Conservation (phyloP, 768 basidiomycete species). For the Punctularia strigosozonata region DNA sequence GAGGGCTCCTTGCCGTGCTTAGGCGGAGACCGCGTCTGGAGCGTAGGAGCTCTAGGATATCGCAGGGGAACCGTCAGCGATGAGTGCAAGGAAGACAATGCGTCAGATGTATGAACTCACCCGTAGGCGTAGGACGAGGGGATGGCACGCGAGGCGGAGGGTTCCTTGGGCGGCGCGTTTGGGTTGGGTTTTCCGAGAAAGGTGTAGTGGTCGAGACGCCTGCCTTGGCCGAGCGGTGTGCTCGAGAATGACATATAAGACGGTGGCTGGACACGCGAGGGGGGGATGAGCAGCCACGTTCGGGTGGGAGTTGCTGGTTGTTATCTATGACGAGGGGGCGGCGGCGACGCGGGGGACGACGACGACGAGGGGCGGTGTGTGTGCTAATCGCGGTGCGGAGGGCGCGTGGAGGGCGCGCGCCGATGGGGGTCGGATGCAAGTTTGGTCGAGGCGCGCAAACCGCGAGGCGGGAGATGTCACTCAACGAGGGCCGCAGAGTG, state of each 20-base stretch:
- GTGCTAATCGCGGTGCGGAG: no score
- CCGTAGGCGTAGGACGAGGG: conserved; percentile 63
- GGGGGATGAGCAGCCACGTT: no score
- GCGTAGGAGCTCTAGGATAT: conserved; percentile 39
- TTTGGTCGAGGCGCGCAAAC: no score
- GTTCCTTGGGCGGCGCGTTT: conserved; percentile 22
- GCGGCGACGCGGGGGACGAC: no score
- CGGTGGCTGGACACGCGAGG: no score
- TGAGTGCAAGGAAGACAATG: conserved; percentile 11
- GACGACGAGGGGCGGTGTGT: no score
- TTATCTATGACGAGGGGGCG: no score
- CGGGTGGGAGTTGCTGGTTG: no score
- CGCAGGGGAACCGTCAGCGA: conserved; percentile 11
- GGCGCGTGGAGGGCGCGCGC: no score
- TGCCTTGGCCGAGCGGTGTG: conserved; percentile 75
- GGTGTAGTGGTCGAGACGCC: conserved; percentile 71
- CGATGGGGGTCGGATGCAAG: no score
- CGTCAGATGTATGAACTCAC: conserved; percentile 26
- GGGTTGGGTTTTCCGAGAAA: conserved; percentile 50
- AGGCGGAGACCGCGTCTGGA: conserved; percentile 46
- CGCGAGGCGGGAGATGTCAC: no score
- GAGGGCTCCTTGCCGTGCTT: conserved; percentile 28
- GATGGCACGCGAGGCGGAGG: conserved; percentile 24
- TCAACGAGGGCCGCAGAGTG: no score
- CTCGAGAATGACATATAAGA: conserved; percentile 80